Conservation (phyloP, 805 yeast species). For the Metschnikowia shivogae region DNA sequence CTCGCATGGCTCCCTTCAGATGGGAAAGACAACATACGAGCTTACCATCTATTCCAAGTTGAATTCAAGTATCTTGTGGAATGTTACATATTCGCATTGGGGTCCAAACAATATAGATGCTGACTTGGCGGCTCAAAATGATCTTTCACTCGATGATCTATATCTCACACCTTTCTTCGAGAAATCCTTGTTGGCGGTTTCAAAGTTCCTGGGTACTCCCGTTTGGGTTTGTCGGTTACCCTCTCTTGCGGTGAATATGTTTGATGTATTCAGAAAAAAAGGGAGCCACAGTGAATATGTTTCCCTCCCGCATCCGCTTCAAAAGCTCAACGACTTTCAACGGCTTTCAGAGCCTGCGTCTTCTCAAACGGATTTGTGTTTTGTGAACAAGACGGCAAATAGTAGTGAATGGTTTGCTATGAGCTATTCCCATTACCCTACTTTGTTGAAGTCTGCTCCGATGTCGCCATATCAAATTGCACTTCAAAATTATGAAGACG, state of each 20-base stretch:
- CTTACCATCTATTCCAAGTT: slow-evolving; percentile 71
- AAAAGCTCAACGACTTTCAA: slow-evolving; percentile 34
- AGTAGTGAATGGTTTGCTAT: slow-evolving; percentile 81
- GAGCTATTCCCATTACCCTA: slow-evolving; percentile 73
- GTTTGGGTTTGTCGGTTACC: slow-evolving; percentile 77
- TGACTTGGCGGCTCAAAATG: slow-evolving; percentile 46
- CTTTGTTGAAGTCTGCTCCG: slow-evolving; percentile 78
- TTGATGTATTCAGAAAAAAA: slow-evolving; percentile 56
- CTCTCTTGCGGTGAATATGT: slow-evolving; percentile 67
- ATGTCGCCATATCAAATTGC: slow-evolving; percentile 54
- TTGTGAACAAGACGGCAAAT: slow-evolving; percentile 62
- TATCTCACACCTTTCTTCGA: slow-evolving; percentile 85
- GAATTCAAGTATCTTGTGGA: slow-evolving; percentile 61
- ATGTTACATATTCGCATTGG: slow-evolving; percentile 84
- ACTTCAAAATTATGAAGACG: slow-evolving; percentile 25
- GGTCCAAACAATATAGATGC: slow-evolving; percentile 83
- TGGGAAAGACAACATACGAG: slow-evolving; percentile 69
- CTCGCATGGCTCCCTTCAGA: background rate
- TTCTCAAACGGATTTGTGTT: slow-evolving; percentile 38
- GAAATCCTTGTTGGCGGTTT: slow-evolving; percentile 70
- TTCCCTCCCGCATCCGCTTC: slow-evolving; percentile 67
- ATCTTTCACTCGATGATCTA: slow-evolving; percentile 62
- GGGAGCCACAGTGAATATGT: slow-evolving; percentile 34
- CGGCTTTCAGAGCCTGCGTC: slow-evolving; percentile 16
- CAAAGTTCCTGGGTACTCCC: slow-evolving; percentile 62